phyloP scores from a whole-genome alignment of 2,329 filamentous ascomycete species.

The Phyllosticta citriasiana region DNA sequence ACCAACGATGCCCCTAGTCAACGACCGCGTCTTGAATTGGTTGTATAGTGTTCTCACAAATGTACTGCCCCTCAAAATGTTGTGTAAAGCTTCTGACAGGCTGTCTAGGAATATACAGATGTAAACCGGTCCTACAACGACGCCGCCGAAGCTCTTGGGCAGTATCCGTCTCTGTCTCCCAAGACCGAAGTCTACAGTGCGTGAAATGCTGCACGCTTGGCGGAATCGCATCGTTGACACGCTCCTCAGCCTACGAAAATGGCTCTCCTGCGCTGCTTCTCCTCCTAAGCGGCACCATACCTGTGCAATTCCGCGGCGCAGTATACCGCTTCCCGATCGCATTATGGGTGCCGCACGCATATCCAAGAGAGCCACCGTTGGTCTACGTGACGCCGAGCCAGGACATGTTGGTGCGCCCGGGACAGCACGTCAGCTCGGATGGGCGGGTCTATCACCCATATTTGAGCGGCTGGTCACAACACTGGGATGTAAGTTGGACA shows the following conservation, averaged over 20 bases:
- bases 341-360: slow-evolving; percentile 86
- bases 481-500: slow-evolving; percentile 67
- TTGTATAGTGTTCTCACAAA: slow-evolving; percentile 76
- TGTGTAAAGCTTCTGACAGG: slow-evolving; percentile 25
- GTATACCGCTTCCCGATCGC: slow-evolving; percentile 86
- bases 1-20: slow-evolving; percentile 52
- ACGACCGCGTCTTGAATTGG: slow-evolving; percentile 89
- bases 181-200: slow-evolving; percentile 93
- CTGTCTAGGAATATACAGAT: slow-evolving; percentile 73
- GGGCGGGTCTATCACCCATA: slow-evolving; percentile 95
- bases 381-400: slow-evolving; percentile 82
- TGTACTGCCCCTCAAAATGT: slow-evolving; percentile 13
- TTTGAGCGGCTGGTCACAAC: slow-evolving; percentile 76
- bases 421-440: slow-evolving; percentile 90
- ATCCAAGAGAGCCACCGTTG: slow-evolving; percentile 76
- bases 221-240: not conserved
- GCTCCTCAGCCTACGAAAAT: slow-evolving; percentile 66
- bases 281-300: slow-evolving; percentile 76
- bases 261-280: slow-evolving; percentile 79
- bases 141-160: slow-evolving; percentile 69
- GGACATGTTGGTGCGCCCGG: slow-evolving; percentile 80
- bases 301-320: slow-evolving; percentile 80
- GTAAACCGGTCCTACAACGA: slow-evolving; percentile 89
- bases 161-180: slow-evolving; percentile 70
- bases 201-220: slow-evolving; percentile 21